A percentile compares a stretch with the other conserved stretches of the same genome.
Evolutionary conservation across 306 rosid species (phyloP).

Genomic region (Arachis hypogaea): DNA sequence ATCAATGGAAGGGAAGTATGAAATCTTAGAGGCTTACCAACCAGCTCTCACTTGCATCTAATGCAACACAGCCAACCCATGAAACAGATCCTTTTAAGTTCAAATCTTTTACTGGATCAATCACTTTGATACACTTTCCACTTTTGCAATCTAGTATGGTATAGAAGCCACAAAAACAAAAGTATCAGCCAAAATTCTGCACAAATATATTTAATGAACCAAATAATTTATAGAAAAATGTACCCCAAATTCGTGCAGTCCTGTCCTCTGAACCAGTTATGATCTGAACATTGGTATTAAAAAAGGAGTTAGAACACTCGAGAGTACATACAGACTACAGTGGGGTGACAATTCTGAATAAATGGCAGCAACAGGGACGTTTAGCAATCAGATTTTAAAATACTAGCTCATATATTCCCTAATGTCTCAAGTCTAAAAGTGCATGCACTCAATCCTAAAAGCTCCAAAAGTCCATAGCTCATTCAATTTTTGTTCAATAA

Average conservation of each 20-base stretch:
- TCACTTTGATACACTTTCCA: constrained; percentile 76
- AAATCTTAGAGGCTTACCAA: constrained; percentile 58
- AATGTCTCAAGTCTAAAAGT: background rate
- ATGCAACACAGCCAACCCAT: constrained; percentile 71
- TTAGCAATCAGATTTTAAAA: constrained; percentile 21
- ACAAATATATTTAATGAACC: constrained; percentile 20
- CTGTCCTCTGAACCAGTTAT: constrained; percentile 98
- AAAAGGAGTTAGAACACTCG: constrained; percentile 38
- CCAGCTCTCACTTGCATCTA: constrained; percentile 96
- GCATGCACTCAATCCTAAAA: too few species aligned
- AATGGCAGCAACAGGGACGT: constrained; percentile 25
- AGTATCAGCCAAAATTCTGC: constrained; percentile 11
- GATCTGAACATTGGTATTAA: constrained; percentile 58
- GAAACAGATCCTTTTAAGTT: constrained; percentile 61
- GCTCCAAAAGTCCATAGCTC: too few species aligned
- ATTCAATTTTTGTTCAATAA: too few species aligned
- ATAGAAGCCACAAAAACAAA: constrained; percentile 39
- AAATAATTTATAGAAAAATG: constrained; percentile 2
- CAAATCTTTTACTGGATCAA: constrained; percentile 66
- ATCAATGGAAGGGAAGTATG: background rate
- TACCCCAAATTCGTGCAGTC: constrained; percentile 91
- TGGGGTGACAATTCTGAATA: constrained; percentile 11
- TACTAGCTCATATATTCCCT: background rate
- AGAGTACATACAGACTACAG: constrained; percentile 1
- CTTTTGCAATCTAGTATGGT: constrained; percentile 73